phyloP scores from a whole-genome alignment of 768 basidiomycete species.

The Auricularia sp. region DNA sequence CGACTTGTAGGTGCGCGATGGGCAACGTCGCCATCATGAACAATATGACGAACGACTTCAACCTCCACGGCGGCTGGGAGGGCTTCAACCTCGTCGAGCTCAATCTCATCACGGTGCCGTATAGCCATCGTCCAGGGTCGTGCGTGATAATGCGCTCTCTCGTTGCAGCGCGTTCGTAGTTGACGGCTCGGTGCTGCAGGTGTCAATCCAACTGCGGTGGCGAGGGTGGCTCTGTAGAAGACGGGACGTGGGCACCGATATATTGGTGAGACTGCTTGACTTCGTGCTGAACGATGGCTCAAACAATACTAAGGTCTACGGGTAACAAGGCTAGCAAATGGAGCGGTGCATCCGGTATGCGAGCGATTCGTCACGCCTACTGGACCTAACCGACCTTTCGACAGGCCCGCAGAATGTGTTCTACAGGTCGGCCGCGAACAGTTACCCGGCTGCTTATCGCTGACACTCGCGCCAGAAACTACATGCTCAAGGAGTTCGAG shows the following conservation, averaged over 20 bases:
- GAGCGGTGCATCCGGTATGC: background rate
- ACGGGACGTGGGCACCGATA: background rate
- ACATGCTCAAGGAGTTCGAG: background rate
- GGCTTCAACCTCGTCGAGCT: background rate
- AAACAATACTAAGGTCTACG: background rate
- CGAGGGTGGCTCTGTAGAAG: background rate
- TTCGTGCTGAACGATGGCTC: no score
- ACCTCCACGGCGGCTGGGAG: conserved; percentile 1
- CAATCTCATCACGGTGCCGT: background rate
- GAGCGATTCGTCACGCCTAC: background rate
- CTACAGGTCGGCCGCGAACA: background rate
- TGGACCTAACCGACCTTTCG: no score
- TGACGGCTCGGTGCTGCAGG: background rate
- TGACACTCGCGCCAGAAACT: background rate
- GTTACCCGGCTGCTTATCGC: background rate
- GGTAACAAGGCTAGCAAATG: background rate
- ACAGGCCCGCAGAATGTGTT: background rate
- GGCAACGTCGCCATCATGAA: background rate
- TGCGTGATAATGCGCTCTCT: background rate
- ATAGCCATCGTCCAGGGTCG: background rate
- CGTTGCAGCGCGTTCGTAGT: background rate
- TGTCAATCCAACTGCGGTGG: background rate
- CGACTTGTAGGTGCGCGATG: background rate
- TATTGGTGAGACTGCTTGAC: background rate
- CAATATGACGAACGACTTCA: background rate